Evolutionary conservation across 345 rosid species (phyloP), one percentile per base, ranked within the genome.

Genomic region (Boechera stricta): DNA sequence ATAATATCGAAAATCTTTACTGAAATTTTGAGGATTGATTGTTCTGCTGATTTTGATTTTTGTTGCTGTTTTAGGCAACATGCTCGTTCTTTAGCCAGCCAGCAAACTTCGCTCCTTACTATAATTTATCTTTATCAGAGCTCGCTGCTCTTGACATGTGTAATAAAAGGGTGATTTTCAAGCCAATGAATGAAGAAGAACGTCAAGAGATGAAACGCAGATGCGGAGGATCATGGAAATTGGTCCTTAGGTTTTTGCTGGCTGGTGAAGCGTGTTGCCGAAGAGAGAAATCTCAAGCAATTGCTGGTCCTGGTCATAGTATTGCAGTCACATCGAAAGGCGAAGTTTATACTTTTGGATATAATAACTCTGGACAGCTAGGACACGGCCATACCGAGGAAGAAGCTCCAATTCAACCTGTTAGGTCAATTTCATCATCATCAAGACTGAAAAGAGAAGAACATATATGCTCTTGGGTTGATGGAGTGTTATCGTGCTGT

Each of bases 141-240:
- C 90, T 95, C 31, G 98, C 98, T 67, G 97, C 99, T 83, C 85
- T 95, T 28, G 99, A 95, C 75, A 87, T 95, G 98, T 95, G 99
- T 86, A 84, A 77, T 56, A 88, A 87, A 78, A 88, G 98, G 63
- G 97, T 84, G 72, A 87, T 95, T 57, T 91, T 92, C 83, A 92
- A 86, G 85, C 93, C 93, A 12, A 92, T 95, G 99, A 81, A 80
- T 1, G 85, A 81, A 10, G 91, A 85, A 73, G 94, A 91, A 61
- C 86, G 89, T 44, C 87, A 75, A 75, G 84, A 81, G 42, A 77
- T 95, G 86, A 95, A 92, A 84, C 88, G 80, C 75, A 87, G 73
- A 77, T 92, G 99, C 11, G 98, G 99, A 58, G 99, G 93, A 12
- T 89, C 99, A 5, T 95, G 99, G 99, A 95, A 95, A 69, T 82